phyloP scores from a whole-genome alignment of 495 filamentous ascomycete species.

The Neurospora sp. region DNA sequence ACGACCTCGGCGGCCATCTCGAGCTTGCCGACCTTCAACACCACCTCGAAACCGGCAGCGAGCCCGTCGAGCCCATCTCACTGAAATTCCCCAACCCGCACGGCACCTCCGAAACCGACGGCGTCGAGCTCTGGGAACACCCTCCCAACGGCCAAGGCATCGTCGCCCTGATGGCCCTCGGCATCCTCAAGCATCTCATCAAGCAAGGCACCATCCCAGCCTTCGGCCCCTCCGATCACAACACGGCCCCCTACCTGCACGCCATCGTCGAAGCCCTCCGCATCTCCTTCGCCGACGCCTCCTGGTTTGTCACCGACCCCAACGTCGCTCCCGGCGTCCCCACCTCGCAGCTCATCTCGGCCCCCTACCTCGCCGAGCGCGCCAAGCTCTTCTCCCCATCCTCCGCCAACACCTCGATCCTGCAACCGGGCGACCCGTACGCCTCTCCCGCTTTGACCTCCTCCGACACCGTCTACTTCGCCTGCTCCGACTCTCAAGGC shows the following conservation, averaged over 20 bases:
- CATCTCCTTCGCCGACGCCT: conserved; percentile 84
- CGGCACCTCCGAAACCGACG: conserved; percentile 15
- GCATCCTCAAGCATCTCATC: conserved; percentile 80
- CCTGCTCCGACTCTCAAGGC: conserved; percentile 64
- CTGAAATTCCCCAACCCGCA: conserved; percentile 57
- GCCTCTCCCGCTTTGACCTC: conserved; percentile 47
- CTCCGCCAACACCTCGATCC: conserved; percentile 11
- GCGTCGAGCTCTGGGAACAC: conserved; percentile 83
- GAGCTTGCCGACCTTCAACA: conserved; percentile 68
- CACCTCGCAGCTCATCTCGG: conserved; percentile 48
- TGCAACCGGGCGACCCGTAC: conserved; percentile 48
- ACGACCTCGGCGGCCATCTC: conserved; percentile 67
- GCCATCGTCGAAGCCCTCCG: conserved; percentile 81
- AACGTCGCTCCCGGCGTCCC: conserved; percentile 53
- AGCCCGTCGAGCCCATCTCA: conserved; percentile 73
- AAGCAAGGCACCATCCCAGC: conserved; percentile 55
- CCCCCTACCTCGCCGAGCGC: conserved; percentile 30
- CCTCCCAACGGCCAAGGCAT: conserved; percentile 97
- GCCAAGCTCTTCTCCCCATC: conserved; percentile 28
- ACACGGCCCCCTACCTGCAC: conserved; percentile 66
- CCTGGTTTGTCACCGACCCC: conserved; percentile 85
- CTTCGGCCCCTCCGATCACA: conserved; percentile 63
- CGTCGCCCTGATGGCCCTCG: conserved; percentile 86
- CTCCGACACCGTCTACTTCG: conserved; percentile 92
- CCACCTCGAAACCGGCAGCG: conserved; percentile 64